Base-by-base conservation (phyloP, 768 basidiomycete species). In the Lactarius hatsudake region DNA sequence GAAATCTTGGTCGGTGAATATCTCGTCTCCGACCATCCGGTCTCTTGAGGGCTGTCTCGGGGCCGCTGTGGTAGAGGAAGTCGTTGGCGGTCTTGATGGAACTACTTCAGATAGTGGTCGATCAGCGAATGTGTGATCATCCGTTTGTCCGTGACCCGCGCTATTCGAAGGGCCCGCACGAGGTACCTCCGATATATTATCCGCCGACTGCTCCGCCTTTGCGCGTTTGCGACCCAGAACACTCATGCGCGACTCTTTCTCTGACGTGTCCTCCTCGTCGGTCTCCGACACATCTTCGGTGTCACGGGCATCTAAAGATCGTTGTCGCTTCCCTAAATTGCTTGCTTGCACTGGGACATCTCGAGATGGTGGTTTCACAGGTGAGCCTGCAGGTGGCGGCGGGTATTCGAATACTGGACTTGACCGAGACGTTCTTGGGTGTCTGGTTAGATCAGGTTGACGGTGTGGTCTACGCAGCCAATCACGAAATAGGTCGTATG, bases 321-420 rank as follows among this genome's bases (percentile, higher is more conserved):
- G 81, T 60, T 80, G 82, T 40, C 87, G 84, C 74, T 91, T 91
- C n/a, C 90, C 89, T 20, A 91, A 80, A 36, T 80, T 78, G 26
- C 77, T 81, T 15, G 51, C 20, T 53, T 81, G 79, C 4, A 82
- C 76, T 65, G 81, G 73, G 13, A 80, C 82, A 51, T 82, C 73
- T 20, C 72, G 70, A 20, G 55, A 66, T 30, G 66, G 66, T 32
- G 68, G 69, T 28, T 69, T 72, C 45, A 13, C 26, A 26, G 69
- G 69, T 3, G 68, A 71, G 26, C 61, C 58, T 20, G 70, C 64
- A 28, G 68, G 70, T n/a, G 69, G 68, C 12, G 65, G 59, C 13
- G 70, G 70, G 26, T 71, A 70, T 62, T 71, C 70, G 26, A 69
- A 71, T 45, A 67, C 67, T 3, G 69, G 68, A 32, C 63, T 71